A percentile compares a stretch with the other conserved stretches of the same genome.
Conservation (phyloP, 1,139 yeast species). For the Zygosaccharomyces pseudobailii region DNA sequence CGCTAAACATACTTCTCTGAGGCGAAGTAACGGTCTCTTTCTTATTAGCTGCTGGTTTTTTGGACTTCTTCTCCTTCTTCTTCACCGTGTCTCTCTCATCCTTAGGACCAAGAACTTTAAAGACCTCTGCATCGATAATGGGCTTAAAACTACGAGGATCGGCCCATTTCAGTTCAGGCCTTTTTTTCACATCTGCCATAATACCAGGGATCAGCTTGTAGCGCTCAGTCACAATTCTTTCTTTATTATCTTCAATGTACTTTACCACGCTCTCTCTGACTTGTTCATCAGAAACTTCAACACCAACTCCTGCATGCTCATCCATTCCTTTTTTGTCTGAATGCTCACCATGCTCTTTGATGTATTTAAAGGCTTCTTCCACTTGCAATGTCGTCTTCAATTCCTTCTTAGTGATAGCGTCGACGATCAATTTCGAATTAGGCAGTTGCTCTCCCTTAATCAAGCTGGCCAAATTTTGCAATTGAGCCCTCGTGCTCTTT, state of each 20-base stretch:
- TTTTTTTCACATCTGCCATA: constrained; percentile 68
- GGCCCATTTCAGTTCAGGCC: constrained; percentile 86
- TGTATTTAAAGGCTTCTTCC: constrained; percentile 73
- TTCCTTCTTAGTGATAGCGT: constrained; percentile 59
- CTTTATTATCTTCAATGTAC: constrained; percentile 56
- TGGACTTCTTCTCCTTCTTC: constrained; percentile 54
- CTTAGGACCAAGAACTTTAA: constrained; percentile 80
- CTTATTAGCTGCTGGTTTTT: constrained; percentile 20
- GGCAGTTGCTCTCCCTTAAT: constrained; percentile 42
- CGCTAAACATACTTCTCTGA: constrained; percentile 81
- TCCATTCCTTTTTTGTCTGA: constrained; percentile 49
- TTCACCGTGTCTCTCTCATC: constrained; percentile 88
- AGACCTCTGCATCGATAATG: constrained; percentile 67
- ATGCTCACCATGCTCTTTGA: constrained; percentile 43
- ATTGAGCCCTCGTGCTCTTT: constrained; percentile 52
- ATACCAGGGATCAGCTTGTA: constrained; percentile 72
- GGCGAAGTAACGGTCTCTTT: constrained; percentile 34
- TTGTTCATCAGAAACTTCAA: constrained; percentile 61
- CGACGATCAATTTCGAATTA: constrained; percentile 49
- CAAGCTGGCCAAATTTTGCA: constrained; percentile 73
- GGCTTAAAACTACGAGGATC: constrained; percentile 83
- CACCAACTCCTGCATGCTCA: constrained; percentile 73
- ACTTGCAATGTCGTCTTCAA: constrained; percentile 68
- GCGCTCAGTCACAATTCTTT: constrained; percentile 61
- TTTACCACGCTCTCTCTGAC: constrained; percentile 53